These are phyloP conservation scores for Fusarium miscanthi DNA, from an alignment of 2,329 filamentous ascomycete genomes.

Conservation along the genomic window DNA sequence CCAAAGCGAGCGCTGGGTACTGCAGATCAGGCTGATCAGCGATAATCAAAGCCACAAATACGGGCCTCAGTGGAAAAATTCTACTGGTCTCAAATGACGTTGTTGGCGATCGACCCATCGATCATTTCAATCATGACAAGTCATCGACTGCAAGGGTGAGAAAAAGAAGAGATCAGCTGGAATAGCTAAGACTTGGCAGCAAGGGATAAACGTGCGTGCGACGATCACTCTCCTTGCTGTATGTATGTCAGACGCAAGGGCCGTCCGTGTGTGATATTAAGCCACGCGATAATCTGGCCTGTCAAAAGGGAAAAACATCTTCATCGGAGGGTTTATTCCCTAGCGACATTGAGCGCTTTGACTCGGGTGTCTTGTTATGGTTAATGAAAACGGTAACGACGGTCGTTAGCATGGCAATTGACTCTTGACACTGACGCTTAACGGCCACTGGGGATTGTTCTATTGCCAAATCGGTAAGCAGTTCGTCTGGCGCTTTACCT, in stretches of 20 bases:
- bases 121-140: background rate
- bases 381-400: background rate
- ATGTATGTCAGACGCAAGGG: conserved; percentile 1
- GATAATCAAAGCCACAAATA: background rate
- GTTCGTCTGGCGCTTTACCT: background rate
- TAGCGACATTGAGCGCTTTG: background rate
- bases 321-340: background rate
- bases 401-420: background rate
- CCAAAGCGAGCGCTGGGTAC: background rate
- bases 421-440: background rate
- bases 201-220: background rate
- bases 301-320: background rate
- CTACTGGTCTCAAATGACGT: background rate
- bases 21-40: background rate
- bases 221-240: background rate
- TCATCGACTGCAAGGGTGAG: background rate
- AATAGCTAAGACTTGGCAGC: background rate
- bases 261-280: background rate
- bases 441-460: background rate
- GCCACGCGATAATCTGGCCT: background rate
- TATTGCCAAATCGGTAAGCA: background rate
- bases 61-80: background rate
- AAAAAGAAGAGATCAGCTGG: background rate
- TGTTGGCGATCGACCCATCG: background rate
- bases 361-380: background rate